Base-by-base conservation (phyloP, 2,329 filamentous ascomycete species). In the Ceratocystis ficicola region DNA sequence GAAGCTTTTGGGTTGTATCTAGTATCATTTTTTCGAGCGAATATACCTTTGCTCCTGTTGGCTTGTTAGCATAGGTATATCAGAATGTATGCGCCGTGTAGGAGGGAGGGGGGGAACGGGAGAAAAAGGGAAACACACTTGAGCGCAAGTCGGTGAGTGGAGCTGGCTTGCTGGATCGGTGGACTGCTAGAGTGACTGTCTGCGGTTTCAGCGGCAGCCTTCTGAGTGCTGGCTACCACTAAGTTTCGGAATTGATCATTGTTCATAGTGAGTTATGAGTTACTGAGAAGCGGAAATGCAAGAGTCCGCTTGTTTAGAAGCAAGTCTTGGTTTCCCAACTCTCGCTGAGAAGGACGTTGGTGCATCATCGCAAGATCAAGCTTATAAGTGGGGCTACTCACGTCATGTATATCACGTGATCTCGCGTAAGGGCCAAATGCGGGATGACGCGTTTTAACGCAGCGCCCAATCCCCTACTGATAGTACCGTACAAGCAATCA, bases 211-310 rank as follows among this genome's bases (percentile, higher is more conserved):
- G 72, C 64, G 30, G 75, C 68, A 36, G 75, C 68, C 68, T 78
- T 79, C 65, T 75, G 72, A 5, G 79, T 72, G 68, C 79, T 80
- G 50, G 75, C 75, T 59, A 86, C 79, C 25, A 96, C 76, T 5
- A 97, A 82, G 69, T 88, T 87, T 65, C 94, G 87, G 72, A 99
- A 99, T 72, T 96, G 90, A 55, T 91, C 85, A 80, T 97, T 97
- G 75, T 97, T 95, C 94, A 99, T 97, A 46, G 55, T 44, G 32
- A 32, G 17, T 44, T 15, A 48, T 63, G 8, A 48, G 7, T 5
- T 5, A 28, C 25, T n/a, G 32, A 22, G 20, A 10, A 41, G 30
- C n/a, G 10, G 2, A 1, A 17, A 41, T 5, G 28, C 25, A 22
- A 5, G 30, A 28, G 12, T 41, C 36, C 36, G 36, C 36, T 41